A percentile compares a stretch with the other conserved stretches of the same genome.
Evolutionary conservation across 345 rosid species (phyloP).

Genomic region (Alliaria petiolata): DNA sequence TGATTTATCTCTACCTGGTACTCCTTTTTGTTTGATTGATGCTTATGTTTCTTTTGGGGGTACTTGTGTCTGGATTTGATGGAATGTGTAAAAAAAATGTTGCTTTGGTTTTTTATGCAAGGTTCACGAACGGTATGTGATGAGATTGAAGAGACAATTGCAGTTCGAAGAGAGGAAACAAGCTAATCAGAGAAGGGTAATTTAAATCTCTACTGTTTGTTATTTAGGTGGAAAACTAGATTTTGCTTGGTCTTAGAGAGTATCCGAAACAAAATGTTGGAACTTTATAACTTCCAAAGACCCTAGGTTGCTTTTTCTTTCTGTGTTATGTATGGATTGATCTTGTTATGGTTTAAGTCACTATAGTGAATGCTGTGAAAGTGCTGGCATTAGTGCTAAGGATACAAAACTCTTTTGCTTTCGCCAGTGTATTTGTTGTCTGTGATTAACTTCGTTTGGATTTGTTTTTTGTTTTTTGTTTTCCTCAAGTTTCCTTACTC

Average conservation of each 20-base stretch:
- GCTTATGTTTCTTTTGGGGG: neutral
- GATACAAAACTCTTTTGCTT: neutral
- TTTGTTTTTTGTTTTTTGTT: neutral
- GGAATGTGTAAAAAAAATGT: neutral
- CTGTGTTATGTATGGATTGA: neutral
- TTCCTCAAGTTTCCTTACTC: neutral
- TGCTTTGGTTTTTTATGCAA: slow-evolving; percentile 8
- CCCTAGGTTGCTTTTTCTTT: neutral
- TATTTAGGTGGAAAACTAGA: neutral
- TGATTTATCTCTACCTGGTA: slow-evolving; percentile 83
- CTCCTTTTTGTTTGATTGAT: neutral
- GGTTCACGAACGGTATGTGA: slow-evolving; percentile 78
- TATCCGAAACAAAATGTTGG: neutral
- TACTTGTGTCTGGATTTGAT: neutral
- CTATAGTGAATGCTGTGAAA: neutral
- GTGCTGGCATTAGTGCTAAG: neutral
- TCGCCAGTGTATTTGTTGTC: neutral
- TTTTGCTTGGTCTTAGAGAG: neutral
- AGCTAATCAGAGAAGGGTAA: slow-evolving; percentile 77
- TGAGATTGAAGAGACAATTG: slow-evolving; percentile 57
- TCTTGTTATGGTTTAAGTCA: neutral
- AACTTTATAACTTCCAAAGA: neutral
- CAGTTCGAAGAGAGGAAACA: slow-evolving; percentile 70
- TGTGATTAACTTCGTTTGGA: neutral
- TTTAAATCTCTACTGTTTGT: neutral